Base-by-base conservation (phyloP, 2,329 filamentous ascomycete species). In the Phymatotrichopsis omnivora region DNA sequence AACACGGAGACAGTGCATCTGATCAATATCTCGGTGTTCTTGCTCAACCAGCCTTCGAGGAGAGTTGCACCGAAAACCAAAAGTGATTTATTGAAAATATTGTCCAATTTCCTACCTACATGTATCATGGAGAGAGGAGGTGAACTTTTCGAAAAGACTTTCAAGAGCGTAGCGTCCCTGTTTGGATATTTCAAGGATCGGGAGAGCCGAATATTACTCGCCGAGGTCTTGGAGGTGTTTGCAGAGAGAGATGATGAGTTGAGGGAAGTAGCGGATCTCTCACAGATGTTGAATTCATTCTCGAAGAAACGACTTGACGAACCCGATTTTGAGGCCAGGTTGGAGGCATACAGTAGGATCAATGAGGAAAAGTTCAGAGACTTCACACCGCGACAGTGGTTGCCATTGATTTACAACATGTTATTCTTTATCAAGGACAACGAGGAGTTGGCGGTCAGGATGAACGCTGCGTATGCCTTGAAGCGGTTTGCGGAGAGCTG, bases 171-270 rank as follows among this genome's bases (percentile, higher is more conserved):
- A 7, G 80, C 83, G 3, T 79, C 83, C 0, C 72, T 96, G 25
- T 96, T 94, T 60, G 83, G 85, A 43, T 94, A 87, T 61, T 89
- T 96, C 67, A 84, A 79, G 57, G 87, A 96, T 62, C 74, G 78
- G 32, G 67, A 75, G 32, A 93, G 85, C 59, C 75, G 91, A 43
- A 71, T 78, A 51, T 71, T 84, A 1, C 66, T 96, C 22, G 82
- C 82, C 12, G 71, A 78, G 33, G 80, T 93, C 3, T 66, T 96
- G 6, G 64, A 71, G 11, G 79, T 80, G 14, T 78, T 94, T 49
- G 77, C 84, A 1, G 66, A 71, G 6, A 75, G 75, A 34, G 76
- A 85, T 47, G 56, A 71, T 4, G 69, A 73, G 1, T 67, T 87
- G 0, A 60, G 66, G 19, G 71, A 77, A 42, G 71, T 85, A 46